A percentile compares a stretch with the other conserved stretches of the same genome.
Evolutionary conservation across 2,329 filamentous ascomycete species (phyloP).

Genomic region (Xylariomycetidae sp.): DNA sequence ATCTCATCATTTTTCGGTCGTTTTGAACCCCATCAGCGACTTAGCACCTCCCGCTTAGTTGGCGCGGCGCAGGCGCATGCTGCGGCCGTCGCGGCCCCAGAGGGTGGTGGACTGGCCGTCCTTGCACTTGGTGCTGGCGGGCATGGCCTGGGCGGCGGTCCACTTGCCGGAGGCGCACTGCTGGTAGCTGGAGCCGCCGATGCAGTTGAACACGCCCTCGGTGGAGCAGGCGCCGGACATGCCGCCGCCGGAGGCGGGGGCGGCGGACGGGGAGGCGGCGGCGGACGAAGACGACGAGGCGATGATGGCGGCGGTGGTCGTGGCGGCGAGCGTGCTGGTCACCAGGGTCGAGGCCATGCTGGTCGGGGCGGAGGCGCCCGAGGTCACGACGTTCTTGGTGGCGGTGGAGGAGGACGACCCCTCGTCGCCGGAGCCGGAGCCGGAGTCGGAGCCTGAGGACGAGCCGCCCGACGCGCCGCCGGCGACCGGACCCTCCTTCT

Average conservation of each 20-base stretch:
- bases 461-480: background rate
- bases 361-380: background rate
- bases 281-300: constrained; percentile 5
- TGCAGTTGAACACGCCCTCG: constrained; percentile 30
- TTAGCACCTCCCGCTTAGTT: background rate
- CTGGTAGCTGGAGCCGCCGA: constrained; percentile 26
- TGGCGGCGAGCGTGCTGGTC: constrained; percentile 5
- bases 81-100: constrained; percentile 16
- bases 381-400: background rate
- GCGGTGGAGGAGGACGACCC: constrained; percentile 2
- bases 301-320: constrained; percentile 6
- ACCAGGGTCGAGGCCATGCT: constrained; percentile 3
- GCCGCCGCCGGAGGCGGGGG: constrained; percentile 4
- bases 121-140: constrained; percentile 23
- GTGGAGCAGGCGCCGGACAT: constrained; percentile 24
- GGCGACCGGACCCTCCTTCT: no score
- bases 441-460: constrained; percentile 8
- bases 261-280: constrained; percentile 8
- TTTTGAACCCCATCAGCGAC: background rate
- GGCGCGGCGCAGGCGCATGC: background rate
- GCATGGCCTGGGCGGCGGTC: constrained; percentile 22
- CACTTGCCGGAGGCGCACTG: constrained; percentile 29
- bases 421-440: constrained; percentile 1
- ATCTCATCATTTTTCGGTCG: background rate
- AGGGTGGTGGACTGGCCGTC: constrained; percentile 22